These are phyloP conservation scores for Aurantiochytrium sp. DNA, from an alignment of 108 stramenopile genomes.

Conservation along the genomic window DNA sequence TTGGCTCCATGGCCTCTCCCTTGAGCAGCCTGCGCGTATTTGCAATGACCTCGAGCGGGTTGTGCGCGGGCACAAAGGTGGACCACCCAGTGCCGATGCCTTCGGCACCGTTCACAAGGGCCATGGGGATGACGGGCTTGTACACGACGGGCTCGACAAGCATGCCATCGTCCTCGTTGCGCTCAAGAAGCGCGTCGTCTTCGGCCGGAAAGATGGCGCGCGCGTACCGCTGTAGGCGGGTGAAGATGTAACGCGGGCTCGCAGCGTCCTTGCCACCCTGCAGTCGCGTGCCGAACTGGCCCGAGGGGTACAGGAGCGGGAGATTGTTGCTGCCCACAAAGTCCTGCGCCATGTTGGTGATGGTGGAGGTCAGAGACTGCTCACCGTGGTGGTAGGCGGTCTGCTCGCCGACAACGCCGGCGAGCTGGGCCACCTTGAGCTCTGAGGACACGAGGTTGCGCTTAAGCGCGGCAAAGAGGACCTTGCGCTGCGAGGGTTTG, in stretches of 20 bases:
- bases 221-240: slow-evolving; percentile 68
- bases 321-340: slow-evolving; percentile 89
- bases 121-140: slow-evolving; percentile 68
- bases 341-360: slow-evolving; percentile 88
- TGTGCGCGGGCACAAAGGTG: slow-evolving; percentile 76
- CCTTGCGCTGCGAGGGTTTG: slow-evolving; percentile 87
- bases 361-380: slow-evolving; percentile 36
- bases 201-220: slow-evolving; percentile 72
- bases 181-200: slow-evolving; percentile 72
- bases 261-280: slow-evolving; percentile 82
- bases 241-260: slow-evolving; percentile 85
- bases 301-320: slow-evolving; percentile 74
- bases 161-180: slow-evolving; percentile 78
- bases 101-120: slow-evolving; percentile 78
- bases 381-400: slow-evolving; percentile 94
- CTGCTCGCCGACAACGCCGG: slow-evolving; percentile 82
- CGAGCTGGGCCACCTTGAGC: slow-evolving; percentile 60
- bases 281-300: slow-evolving; percentile 85
- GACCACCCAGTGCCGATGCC: slow-evolving; percentile 95
- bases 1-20: slow-evolving; percentile 37
- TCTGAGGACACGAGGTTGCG: slow-evolving; percentile 31
- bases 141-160: slow-evolving; percentile 75
- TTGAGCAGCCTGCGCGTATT: slow-evolving; percentile 68
- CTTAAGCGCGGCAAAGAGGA: slow-evolving; percentile 81
- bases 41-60: slow-evolving; percentile 72